Evolutionary conservation across 2,329 filamentous ascomycete species (phyloP), one percentile per base, ranked within the genome.

Genomic region (Drechmeria coniospora): DNA sequence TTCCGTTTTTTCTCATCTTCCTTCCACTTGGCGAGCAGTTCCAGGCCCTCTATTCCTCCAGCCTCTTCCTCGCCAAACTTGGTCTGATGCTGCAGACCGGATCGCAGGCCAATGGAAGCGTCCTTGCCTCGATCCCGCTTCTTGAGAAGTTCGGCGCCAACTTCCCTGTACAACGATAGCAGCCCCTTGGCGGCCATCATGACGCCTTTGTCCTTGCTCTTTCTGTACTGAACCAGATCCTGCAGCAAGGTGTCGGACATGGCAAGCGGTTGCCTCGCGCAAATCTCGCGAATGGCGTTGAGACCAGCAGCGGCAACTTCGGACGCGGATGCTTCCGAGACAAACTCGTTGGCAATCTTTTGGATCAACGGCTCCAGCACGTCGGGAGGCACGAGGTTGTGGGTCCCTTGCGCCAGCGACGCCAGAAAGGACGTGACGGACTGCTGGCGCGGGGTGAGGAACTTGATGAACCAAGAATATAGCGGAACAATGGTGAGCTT

Each of bases 301-400:
- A 98, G 64, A 45, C 87, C 90, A 4, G 90, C 87, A 4, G 86
- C 77, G 1, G 82, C 82, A 17, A 98, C 87, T 52, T 95, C 86
- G 4, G 80, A 69, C 1, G 90, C 86, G 0, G 86, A 75, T 2
- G 83, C 90, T 56, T 98, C 90, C 1, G 84, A 93, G 2, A 98
- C 87, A 46, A 98, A 98, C 50, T 98, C 90, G 46, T 95, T 94
- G 18, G 90, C 87, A 43, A 98, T 95, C 58, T 94, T 95, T 50
- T 83, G 77, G 2, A 98, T 63, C 4, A 95, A 59, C 1, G 90
- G 87, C 50, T 95, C 86, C 8, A 98, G 63, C 0, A 76, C 79
- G 60, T 98, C 90, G 1, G 87, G 87, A 0, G 90, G 90, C 0
- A 98, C 86, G 21, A 93, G 66, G 37, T 76, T 79, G 50, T 98